These are phyloP conservation scores for Aspergillus sclerotialis DNA, from an alignment of 2,329 filamentous ascomycete genomes.

Conservation along the genomic window DNA sequence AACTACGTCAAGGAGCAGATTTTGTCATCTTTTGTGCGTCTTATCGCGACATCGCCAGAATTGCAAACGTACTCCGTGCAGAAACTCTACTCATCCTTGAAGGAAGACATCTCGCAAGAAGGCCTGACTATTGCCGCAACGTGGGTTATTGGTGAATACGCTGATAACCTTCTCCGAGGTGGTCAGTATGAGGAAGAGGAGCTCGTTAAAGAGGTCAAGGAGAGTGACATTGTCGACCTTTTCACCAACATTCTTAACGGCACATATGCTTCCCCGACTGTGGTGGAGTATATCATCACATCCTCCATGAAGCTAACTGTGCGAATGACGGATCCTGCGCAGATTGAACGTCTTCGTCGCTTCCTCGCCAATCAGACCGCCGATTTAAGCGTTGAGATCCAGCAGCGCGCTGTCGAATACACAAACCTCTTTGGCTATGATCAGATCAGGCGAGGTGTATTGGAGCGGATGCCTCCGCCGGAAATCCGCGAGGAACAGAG, in stretches of 20 bases:
- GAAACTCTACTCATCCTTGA: conserved; percentile 83
- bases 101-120: conserved; percentile 96
- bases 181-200: conserved; percentile 94
- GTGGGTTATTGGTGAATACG: conserved; percentile 98
- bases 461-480: conserved; percentile 96
- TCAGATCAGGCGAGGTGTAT: conserved; percentile 75
- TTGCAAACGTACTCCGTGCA: conserved; percentile 94
- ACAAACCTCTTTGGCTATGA: conserved; percentile 90
- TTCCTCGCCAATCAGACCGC: conserved; percentile 72
- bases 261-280: conserved; percentile 83
- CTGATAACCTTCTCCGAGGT: conserved; percentile 78
- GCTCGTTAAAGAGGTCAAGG: conserved; percentile 71
- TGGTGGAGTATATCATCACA: conserved; percentile 93
- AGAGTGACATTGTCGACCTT: conserved; percentile 87
- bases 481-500: conserved; percentile 94
- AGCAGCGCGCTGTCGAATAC: conserved; percentile 94
- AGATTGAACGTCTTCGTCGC: conserved; percentile 76
- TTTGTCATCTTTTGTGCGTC: conserved; percentile 87
- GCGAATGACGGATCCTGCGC: conserved; percentile 71
- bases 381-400: conserved; percentile 89
- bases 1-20: conserved; percentile 99
- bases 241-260: conserved; percentile 89
- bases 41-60: conserved; percentile 90
- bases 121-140: conserved; percentile 86
- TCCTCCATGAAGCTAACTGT: conserved; percentile 93